Evolutionary conservation across 2,329 filamentous ascomycete genomes (phyloP), one percentile per base, ranked within the genome.

Genomic region (Colletotrichum abscissum): DNA sequence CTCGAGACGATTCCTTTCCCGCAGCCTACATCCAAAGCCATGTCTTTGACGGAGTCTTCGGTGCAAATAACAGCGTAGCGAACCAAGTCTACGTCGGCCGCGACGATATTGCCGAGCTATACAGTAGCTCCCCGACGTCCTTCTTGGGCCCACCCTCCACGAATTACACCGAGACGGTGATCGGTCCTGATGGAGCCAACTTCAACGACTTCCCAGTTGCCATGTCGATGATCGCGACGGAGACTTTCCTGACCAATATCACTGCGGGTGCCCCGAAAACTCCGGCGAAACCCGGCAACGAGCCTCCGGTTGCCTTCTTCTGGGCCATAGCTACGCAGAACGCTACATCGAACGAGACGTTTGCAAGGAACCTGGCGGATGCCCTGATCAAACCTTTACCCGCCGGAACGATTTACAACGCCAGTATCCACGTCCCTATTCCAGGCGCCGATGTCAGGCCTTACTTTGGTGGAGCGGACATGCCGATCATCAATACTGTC

Each of bases 21-120:
- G 6, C 38, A 16, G 67, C 62, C 3, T 66, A 70, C 22, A 35
- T 57, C 11, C 67, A 70, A 59, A 46, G 65, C 55, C 59, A 70
- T 19, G 60, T 69, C n/a, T 69, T 69, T 26, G 67, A 69, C 67
- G 52, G 54, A 5, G 67, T 42, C 12, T 69, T 69, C 19, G 67
- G 67, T 19, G 60, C 67, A 5, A 70, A 70, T 12, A 59, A 70
- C 8, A 70, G 54, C 54, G 62, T 70, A n/a, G 49, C 38, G 0
- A 66, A 70, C 28, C 67, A 70, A n/a, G 28, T 64, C 24, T 70
- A 59, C 11, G 67, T 70, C 38, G 67, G 67, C 12, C 59, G 67
- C 8, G 59, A 69, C 24, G 59, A 69, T 2, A 60, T 69, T 2
- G 54, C 22, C 14, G 67, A 69, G 26, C 52, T 69, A 1, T 69